Conservation (phyloP, 2,329 filamentous ascomycete genomes). For the Fusarium bulbicola region DNA sequence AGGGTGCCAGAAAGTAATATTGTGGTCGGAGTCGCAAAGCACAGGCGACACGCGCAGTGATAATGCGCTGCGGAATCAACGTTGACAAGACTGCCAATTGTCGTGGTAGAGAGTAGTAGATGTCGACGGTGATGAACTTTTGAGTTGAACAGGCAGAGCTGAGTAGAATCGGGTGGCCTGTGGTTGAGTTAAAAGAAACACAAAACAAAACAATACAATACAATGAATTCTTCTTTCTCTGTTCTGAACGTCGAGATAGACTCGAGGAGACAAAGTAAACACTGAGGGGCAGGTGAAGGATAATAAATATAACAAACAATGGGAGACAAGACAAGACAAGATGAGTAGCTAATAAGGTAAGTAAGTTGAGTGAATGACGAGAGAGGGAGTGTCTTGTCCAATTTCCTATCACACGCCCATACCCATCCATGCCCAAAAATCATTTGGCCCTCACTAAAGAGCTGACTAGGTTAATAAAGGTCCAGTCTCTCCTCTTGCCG, state of each 20-base stretch:
- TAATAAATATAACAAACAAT: constrained; percentile 40
- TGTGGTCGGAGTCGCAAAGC: background rate
- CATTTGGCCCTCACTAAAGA: background rate
- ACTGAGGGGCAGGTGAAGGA: constrained; percentile 24
- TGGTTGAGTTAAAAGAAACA: background rate
- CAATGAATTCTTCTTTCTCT: background rate
- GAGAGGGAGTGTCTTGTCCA: constrained; percentile 28
- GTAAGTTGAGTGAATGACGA: constrained; percentile 21
- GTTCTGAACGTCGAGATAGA: background rate
- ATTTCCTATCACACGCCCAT: constrained; percentile 20
- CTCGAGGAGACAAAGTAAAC: background rate
- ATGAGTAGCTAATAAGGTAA: background rate
- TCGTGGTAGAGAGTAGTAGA: background rate
- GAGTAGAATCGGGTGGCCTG: background rate
- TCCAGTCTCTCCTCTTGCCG: background rate
- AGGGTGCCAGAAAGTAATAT: background rate
- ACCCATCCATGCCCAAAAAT: background rate
- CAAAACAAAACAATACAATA: background rate
- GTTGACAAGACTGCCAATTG: background rate
- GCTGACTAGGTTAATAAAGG: background rate
- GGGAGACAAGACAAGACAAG: background rate
- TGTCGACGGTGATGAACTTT: background rate
- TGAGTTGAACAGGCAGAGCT: background rate
- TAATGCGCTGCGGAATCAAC: background rate
- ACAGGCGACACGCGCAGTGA: background rate